Percentiles rank a stretch among this genome's conserved stretches.
Conservation (phyloP, 371 early-diverging fungal species). For the Funneliformis caledonium region DNA sequence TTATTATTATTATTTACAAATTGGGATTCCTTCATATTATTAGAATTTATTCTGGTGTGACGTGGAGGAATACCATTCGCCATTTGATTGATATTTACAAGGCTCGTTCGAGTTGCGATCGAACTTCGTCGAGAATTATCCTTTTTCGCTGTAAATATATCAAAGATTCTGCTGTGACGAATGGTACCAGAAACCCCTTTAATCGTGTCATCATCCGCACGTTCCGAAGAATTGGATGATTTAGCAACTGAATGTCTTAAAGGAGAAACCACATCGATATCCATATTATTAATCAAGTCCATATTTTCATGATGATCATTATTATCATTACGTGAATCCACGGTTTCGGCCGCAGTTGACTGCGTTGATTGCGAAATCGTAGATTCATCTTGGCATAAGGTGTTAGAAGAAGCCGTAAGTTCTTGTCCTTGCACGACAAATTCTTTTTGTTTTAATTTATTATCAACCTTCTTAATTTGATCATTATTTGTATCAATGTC, state of each 20-base stretch:
- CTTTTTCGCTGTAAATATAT: background rate
- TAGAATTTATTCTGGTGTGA: slow-evolving; percentile 6
- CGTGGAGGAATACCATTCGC: background rate
- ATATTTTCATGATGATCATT: background rate
- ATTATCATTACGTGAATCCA: background rate
- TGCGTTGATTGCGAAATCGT: background rate
- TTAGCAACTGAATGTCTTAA: slow-evolving; percentile 20
- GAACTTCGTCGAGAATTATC: background rate
- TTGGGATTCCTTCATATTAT: background rate
- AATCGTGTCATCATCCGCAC: slow-evolving; percentile 32
- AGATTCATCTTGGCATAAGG: slow-evolving; percentile 10
- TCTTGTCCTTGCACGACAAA: background rate
- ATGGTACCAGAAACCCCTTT: slow-evolving; percentile 12
- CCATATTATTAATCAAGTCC: background rate
- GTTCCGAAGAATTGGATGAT: background rate
- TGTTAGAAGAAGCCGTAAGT: background rate
- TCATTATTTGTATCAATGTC: background rate
- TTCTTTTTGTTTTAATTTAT: slow-evolving; percentile 19
- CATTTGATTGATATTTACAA: background rate
- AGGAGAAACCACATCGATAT: background rate
- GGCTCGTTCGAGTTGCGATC: background rate
- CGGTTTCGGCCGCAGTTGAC: background rate
- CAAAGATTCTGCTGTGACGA: slow-evolving; percentile 30
- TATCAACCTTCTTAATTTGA: background rate
- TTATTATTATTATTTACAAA: background rate